Base-by-base conservation (phyloP, 495 filamentous ascomycete species). In the Annulohypoxylon bovei region DNA sequence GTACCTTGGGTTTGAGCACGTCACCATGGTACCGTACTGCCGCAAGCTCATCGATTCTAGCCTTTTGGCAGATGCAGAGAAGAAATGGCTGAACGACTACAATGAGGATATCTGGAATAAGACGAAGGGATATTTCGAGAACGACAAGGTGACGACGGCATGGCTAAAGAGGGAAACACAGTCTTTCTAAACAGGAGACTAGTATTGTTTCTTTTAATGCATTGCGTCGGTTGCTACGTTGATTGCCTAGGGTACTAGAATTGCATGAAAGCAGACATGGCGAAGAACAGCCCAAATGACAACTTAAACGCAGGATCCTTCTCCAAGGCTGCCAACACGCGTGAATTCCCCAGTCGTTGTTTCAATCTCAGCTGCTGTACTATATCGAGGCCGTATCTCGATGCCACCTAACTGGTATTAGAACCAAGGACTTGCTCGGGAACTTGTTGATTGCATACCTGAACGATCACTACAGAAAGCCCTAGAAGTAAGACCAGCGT, bases 11-110 rank as follows among this genome's bases (percentile, higher is more conserved):
- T 98, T 99, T 70, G 94, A 99, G 82, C 93, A 97, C 76, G 93
- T 97, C 66, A 99, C 96, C 1, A 94, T 98, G 93, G 92, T 93
- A 18, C 96, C 96, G 1, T 92, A 96, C 78, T 97, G 95, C 78
- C 85, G 89, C 67, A 98, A 94, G 60, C 81, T 99, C 67, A 94
- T 97, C 61, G 93, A 98, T 76, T 82, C 83, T 40, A 85, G 73
- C 6, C 83, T 96, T 50, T 74, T 99, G 70, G 93, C 89, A 20
- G 83, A 83, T n/a, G 83, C 77, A 30, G 96, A 99, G 84, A 90
- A 90, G 79, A 81, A 85, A 62, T 99, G 93, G 93, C 78, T 99
- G 59, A 95, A 98, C 75, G 84, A 88, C 53, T 97, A 96, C 79
- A 93, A 97, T 77, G 77, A 82, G 23, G 90, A 97, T 76, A 88